Conservation (phyloP, 1,284 basidiomycete genomes). For the Rhodotorula sp. region DNA sequence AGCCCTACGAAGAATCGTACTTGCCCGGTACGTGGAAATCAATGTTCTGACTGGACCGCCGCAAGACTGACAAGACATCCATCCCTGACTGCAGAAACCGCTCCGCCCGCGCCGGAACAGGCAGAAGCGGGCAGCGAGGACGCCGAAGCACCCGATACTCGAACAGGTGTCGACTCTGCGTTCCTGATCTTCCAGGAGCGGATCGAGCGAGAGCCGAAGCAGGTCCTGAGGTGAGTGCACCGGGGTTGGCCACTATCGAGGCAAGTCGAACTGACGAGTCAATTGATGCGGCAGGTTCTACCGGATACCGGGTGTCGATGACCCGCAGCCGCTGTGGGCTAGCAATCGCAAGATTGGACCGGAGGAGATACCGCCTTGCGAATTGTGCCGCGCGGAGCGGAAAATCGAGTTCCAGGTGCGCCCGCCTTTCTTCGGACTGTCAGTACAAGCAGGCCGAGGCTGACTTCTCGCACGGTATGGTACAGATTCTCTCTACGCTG, state of each 20-base stretch:
- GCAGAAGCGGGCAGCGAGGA: constrained; percentile 29
- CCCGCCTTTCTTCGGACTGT: neutral
- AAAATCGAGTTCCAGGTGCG: constrained; percentile 39
- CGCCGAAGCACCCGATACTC: constrained; percentile 29
- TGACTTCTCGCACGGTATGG: neutral
- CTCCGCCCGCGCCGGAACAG: neutral
- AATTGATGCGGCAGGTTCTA: constrained; percentile 26
- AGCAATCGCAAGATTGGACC: constrained; percentile 15
- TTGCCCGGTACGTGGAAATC: constrained; percentile 16
- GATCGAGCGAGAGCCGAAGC: constrained; percentile 36
- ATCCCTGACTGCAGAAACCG: neutral
- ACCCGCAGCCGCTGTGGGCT: constrained; percentile 35
- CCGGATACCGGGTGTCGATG: constrained; percentile 34
- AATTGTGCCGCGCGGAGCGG: constrained; percentile 29
- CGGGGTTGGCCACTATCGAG: no score
- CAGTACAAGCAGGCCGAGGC: fast-evolving
- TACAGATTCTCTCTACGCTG: constrained; percentile 35
- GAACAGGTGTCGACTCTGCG: constrained; percentile 32
- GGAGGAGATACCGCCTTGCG: constrained; percentile 22
- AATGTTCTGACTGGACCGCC: no score
- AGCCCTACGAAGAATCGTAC: constrained; percentile 40
- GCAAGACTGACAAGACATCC: neutral
- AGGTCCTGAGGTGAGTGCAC: constrained; percentile 36
- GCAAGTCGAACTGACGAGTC: neutral
- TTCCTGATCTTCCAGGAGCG: constrained; percentile 40